phyloP scores from a whole-genome alignment of 1,284 basidiomycete genomes.

The Meira nashicola region DNA sequence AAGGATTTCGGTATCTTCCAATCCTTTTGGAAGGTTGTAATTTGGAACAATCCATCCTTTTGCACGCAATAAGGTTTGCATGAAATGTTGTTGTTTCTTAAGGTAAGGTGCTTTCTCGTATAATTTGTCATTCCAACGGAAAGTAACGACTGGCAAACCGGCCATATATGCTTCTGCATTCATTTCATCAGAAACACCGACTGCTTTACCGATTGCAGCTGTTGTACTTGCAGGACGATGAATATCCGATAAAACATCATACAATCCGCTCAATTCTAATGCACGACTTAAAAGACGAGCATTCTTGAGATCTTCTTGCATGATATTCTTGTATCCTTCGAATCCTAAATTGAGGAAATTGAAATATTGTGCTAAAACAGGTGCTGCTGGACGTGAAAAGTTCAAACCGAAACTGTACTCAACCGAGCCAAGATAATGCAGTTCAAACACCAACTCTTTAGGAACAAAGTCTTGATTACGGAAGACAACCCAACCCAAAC shows the following conservation, averaged over 20 bases:
- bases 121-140: conserved; percentile 71
- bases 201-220: conserved; percentile 14
- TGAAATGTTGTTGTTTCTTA: conserved; percentile 69
- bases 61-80: conserved; percentile 71
- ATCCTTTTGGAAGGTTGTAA: conserved; percentile 41
- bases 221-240: conserved; percentile 47
- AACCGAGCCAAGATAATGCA: conserved; percentile 60
- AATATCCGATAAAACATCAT: conserved; percentile 58
- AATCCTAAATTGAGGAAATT: conserved; percentile 57
- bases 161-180: conserved; percentile 63
- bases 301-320: conserved; percentile 69
- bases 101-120: conserved; percentile 35
- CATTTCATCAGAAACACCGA: conserved; percentile 38
- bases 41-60: conserved; percentile 65
- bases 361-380: conserved; percentile 88
- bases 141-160: conserved; percentile 83
- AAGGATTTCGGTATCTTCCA: conserved; percentile 42
- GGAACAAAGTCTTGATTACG: conserved; percentile 56
- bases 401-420: conserved; percentile 75
- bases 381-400: conserved; percentile 83
- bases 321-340: conserved; percentile 57
- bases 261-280: conserved; percentile 74
- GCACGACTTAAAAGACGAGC: conserved; percentile 74
- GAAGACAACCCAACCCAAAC: conserved; percentile 55
- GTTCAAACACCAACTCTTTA: conserved; percentile 68